These are phyloP conservation scores for Hygrophorus pudorinus DNA, from an alignment of 768 basidiomycete species.

Conservation along the genomic window DNA sequence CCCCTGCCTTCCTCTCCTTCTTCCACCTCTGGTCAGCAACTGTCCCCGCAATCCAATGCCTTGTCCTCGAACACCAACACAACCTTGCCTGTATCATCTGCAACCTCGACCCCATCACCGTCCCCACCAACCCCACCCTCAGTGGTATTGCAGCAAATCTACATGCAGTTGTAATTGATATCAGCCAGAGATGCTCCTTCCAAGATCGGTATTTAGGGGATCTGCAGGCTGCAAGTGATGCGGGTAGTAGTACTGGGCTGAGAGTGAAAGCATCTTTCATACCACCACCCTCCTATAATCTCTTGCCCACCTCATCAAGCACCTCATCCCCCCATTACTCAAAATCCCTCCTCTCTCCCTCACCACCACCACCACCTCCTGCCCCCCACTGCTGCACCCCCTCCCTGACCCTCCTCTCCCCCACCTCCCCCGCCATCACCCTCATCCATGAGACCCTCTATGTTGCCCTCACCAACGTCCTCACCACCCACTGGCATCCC, in stretches of 20 bases:
- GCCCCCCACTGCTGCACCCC: too few relatives aligned
- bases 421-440: too few relatives aligned
- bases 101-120: constrained; percentile 37
- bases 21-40: constrained; percentile 62
- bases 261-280: constrained; percentile 51
- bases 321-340: constrained; percentile 65
- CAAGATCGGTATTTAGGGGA: constrained; percentile 70
- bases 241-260: constrained; percentile 31
- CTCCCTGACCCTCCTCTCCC: too few relatives aligned
- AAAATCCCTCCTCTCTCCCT: too few relatives aligned
- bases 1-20: constrained; percentile 60
- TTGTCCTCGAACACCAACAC: constrained; percentile 58
- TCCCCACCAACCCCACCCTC: too few relatives aligned
- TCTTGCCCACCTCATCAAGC: constrained; percentile 19
- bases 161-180: constrained; percentile 78
- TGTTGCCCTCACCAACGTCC: too few relatives aligned
- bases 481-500: too few relatives aligned
- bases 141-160: constrained; percentile 68
- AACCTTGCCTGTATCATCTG: constrained; percentile 81
- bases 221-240: constrained; percentile 71
- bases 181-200: constrained; percentile 75
- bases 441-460: too few relatives aligned
- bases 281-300: constrained; percentile 60
- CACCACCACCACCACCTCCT: too few relatives aligned
- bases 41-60: constrained; percentile 54